phyloP scores from a whole-genome alignment of 1,284 basidiomycete genomes.

The Cutaneotrichosporon mucoides region DNA sequence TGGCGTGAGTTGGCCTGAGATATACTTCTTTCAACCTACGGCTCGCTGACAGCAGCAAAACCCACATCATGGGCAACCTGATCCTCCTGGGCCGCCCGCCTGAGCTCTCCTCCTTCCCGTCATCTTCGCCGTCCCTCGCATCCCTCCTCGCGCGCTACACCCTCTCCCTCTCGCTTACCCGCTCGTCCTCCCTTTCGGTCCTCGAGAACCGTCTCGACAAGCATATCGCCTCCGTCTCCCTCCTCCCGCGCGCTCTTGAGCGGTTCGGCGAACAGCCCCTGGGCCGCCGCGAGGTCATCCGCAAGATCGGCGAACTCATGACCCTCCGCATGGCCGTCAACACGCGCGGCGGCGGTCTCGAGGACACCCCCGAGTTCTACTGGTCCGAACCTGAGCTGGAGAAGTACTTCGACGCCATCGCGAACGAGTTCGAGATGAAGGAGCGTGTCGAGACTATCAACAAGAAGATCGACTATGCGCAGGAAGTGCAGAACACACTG shows the following conservation, averaged over 20 bases:
- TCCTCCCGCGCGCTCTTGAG: constrained; percentile 67
- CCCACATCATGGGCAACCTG: constrained; percentile 78
- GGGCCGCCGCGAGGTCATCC: constrained; percentile 70
- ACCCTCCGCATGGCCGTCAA: constrained; percentile 83
- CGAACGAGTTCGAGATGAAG: constrained; percentile 74
- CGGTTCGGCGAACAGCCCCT: constrained; percentile 76
- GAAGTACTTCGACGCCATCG: constrained; percentile 76
- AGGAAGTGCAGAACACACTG: constrained; percentile 62
- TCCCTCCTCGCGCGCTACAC: constrained; percentile 77
- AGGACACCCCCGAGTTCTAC: constrained; percentile 77
- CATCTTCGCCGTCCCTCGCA: constrained; percentile 41
- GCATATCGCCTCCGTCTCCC: constrained; percentile 74
- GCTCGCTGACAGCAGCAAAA: constrained; percentile 47
- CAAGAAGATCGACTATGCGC: constrained; percentile 88
- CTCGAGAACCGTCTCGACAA: constrained; percentile 74
- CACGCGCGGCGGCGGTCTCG: constrained; percentile 79
- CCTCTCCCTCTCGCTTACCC: constrained; percentile 79
- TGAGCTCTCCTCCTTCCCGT: constrained; percentile 45
- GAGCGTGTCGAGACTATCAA: constrained; percentile 73
- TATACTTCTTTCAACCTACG: too few relatives aligned
- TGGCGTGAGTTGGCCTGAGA: constrained; percentile 48
- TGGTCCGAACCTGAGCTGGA: constrained; percentile 87
- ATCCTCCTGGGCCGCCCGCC: constrained; percentile 76
- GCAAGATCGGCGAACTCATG: constrained; percentile 81
- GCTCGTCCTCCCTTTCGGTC: constrained; percentile 76